Evolutionary conservation across 305 asterid genomes (phyloP).

Genomic region (Ruellia speciosa): DNA sequence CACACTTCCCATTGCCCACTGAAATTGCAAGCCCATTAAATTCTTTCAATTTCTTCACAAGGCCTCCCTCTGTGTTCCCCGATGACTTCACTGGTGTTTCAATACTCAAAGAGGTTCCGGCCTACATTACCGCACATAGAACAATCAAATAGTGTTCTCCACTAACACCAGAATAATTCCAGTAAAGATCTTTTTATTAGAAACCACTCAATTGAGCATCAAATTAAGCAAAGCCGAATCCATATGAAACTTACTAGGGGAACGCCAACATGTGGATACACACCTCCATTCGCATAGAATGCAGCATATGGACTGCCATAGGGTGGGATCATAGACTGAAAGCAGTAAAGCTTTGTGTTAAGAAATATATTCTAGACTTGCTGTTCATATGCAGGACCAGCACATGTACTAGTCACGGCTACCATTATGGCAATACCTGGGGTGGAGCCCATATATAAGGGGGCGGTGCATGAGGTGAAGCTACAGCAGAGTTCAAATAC

Average conservation of each 20-base stretch:
- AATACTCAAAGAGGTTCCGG: slow-evolving; percentile 48
- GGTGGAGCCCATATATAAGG: slow-evolving; percentile 94
- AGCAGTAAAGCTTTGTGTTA: slow-evolving; percentile 15
- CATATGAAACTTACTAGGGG: slow-evolving; percentile 49
- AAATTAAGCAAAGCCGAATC: neutral
- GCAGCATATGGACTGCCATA: slow-evolving; percentile 86
- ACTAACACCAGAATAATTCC: neutral
- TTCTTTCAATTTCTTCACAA: slow-evolving; percentile 64
- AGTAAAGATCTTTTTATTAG: too few species aligned
- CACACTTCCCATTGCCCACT: slow-evolving; percentile 56
- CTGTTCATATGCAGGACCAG: too few species aligned
- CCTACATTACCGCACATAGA: slow-evolving; percentile 31
- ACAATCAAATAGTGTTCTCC: too few species aligned
- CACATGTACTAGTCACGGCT: neutral
- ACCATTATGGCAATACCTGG: slow-evolving; percentile 44
- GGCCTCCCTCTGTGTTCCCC: slow-evolving; percentile 48
- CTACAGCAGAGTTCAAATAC: slow-evolving; percentile 64
- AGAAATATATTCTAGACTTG: neutral
- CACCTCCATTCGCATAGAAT: slow-evolving; percentile 76
- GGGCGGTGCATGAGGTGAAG: slow-evolving; percentile 70
- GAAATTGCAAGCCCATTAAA: slow-evolving; percentile 83
- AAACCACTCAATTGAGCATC: neutral
- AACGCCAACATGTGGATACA: slow-evolving; percentile 79
- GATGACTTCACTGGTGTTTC: slow-evolving; percentile 60
- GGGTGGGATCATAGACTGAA: slow-evolving; percentile 76